These are phyloP conservation scores for Paraphoma chrysanthemicola DNA, from an alignment of 2,329 filamentous ascomycete species.

Conservation along the genomic window DNA sequence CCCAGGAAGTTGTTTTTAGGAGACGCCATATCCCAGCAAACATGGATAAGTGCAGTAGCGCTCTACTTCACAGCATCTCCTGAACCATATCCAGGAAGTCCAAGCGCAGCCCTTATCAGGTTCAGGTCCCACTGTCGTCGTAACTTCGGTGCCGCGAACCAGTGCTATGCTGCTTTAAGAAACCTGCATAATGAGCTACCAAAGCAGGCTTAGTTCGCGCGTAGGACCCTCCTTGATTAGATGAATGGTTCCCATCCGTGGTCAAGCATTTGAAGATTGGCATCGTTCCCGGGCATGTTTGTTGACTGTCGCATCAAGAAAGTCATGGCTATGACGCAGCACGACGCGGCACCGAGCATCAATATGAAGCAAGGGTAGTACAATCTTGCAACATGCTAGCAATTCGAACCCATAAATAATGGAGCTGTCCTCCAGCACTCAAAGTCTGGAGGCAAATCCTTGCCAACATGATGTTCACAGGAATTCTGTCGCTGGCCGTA, in stretches of 20 bases:
- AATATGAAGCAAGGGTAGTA: too few species aligned
- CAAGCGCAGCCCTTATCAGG: conserved; percentile 3
- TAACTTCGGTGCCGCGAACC: not conserved
- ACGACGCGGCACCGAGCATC: too few species aligned
- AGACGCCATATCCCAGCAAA: too few species aligned
- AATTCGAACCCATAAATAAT: too few species aligned
- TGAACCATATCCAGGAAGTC: not conserved
- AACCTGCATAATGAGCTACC: conserved; percentile 2
- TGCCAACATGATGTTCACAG: not conserved
- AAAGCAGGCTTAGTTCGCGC: not conserved
- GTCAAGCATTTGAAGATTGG: not conserved
- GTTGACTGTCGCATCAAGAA: not conserved
- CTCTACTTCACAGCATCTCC: not conserved
- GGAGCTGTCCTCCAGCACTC: not conserved
- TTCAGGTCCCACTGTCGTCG: not conserved
- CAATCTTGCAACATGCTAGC: too few species aligned
- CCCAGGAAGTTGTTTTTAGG: too few species aligned
- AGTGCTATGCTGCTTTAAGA: not conserved
- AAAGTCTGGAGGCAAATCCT: too few species aligned
- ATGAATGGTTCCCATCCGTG: not conserved
- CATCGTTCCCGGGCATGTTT: not conserved
- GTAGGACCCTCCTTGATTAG: conserved; percentile 1
- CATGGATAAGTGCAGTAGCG: too few species aligned
- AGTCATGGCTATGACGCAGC: too few species aligned
- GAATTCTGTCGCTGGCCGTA: conserved; percentile 5